Percentiles rank a stretch among this genome's conserved stretches.
phyloP scores from a whole-genome alignment of 768 basidiomycete genomes.

The Brasilioporus rufonigricans region DNA sequence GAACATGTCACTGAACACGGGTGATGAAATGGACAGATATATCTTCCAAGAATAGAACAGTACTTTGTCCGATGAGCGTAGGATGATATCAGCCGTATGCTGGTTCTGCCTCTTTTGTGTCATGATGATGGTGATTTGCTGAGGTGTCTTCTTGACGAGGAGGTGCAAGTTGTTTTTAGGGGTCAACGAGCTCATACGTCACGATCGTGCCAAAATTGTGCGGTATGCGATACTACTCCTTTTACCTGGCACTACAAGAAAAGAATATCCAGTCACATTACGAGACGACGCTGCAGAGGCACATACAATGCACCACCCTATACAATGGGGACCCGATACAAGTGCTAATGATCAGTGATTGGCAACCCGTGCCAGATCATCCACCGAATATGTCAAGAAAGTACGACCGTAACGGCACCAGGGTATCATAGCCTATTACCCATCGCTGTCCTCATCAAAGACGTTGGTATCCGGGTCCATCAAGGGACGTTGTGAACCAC shows the following conservation, averaged over 20 bases:
- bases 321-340: not conserved
- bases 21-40: constrained; percentile 7
- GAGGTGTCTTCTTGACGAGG: not conserved
- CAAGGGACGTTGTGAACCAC: constrained; percentile 10
- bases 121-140: constrained; percentile 8
- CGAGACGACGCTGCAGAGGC: not conserved
- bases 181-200: not conserved
- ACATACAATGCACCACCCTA: not conserved
- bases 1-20: constrained; percentile 17
- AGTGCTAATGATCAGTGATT: not conserved
- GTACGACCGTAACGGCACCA: not conserved
- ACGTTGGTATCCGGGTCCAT: constrained; percentile 1
- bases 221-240: no score
- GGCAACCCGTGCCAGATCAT: not conserved
- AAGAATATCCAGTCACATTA: no score
- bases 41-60: constrained; percentile 9
- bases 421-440: not conserved
- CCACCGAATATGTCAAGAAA: not conserved
- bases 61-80: constrained; percentile 12
- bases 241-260: no score
- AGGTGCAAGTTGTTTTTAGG: not conserved
- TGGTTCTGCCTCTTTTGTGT: not conserved
- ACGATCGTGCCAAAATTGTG: no score
- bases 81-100: constrained; percentile 9
- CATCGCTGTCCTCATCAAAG: constrained; percentile 19